Evolutionary conservation across 2,329 filamentous ascomycete genomes (phyloP), one percentile per base, ranked within the genome.

Genomic region (Ophiocordyceps camponoti-leonardi): DNA sequence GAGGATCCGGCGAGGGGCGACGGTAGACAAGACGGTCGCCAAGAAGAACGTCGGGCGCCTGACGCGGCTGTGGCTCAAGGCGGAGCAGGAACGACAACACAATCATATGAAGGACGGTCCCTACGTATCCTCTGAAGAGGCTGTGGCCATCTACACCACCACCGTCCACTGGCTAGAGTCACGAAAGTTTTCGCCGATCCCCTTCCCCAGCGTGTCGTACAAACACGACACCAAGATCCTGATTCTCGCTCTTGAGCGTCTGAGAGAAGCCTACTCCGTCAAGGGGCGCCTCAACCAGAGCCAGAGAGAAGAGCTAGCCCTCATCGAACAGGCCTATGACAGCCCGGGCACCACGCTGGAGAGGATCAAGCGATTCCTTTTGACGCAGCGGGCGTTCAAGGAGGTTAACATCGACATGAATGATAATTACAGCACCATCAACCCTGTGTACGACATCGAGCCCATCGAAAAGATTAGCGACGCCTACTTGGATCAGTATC

Each of bases 341-440:
- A 95, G 88, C 50, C 92, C 93, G 2, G 92, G 92, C 49, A 98
- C 92, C 1, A 96, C 92, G 0, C 64, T 98, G 47, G 90, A 94
- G 51, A 77, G 92, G 48, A 98, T 98, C 67, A 98, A 98, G 72
- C 83, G 92, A 43, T 96, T 96, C 71, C 70, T 98, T 50, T 77
- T 98, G 41, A 98, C 93, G 0, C 92, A 98, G 60, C 79, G 92
- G 61, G 92, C 93, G 1, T 98, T 98, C 75, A 98, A 98, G 67
- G 92, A 98, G 65, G 92, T 98, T 41, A 92, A 90, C 46, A 98
- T 98, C 53, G 92, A 98, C 60, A 98, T 98, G 92, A 98, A 98
- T 62, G 92, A 98, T 67, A 98, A 98, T 59, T 98, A 98, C 67
- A 96, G 81, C 70, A 90, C 86, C 18, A 98, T 98, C 69, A 98